phyloP scores from a whole-genome alignment of 1,284 basidiomycete species.

The Pholiota adiposa region DNA sequence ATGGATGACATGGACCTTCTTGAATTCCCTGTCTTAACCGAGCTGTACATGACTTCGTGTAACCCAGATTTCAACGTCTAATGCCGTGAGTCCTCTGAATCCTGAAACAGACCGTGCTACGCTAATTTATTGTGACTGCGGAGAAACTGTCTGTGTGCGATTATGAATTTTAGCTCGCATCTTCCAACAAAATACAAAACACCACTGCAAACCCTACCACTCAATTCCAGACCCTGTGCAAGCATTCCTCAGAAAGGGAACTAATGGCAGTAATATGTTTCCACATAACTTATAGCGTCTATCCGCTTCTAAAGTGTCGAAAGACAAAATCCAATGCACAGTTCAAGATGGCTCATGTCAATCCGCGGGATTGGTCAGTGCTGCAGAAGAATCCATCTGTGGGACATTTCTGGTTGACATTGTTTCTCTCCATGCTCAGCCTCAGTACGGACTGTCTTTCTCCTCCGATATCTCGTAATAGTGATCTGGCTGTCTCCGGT shows the following conservation, averaged over 20 bases:
- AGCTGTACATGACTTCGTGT: background rate
- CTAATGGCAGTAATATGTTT: background rate
- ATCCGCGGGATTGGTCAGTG: slow-evolving; percentile 2
- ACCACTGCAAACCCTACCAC: background rate
- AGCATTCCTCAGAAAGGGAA: background rate
- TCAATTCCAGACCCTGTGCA: background rate
- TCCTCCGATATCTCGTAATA: slow-evolving; percentile 14
- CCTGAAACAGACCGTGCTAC: background rate
- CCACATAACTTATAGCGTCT: background rate
- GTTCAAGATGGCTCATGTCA: background rate
- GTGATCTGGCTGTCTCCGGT: slow-evolving; percentile 15
- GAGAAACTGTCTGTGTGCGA: background rate
- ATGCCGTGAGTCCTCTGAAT: slow-evolving; percentile 6
- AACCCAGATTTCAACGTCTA: slow-evolving; percentile 8
- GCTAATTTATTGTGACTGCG: slow-evolving; percentile 2
- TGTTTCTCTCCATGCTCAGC: background rate
- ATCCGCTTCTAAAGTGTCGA: background rate
- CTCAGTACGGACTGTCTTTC: slow-evolving; percentile 18
- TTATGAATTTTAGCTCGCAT: background rate
- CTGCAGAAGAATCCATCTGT: background rate
- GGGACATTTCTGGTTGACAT: background rate
- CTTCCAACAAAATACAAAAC: background rate
- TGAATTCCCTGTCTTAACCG: slow-evolving; percentile 2
- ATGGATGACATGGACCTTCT: slow-evolving; percentile 5
- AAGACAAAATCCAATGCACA: background rate